These are phyloP conservation scores for Kuraishia borneana DNA, from an alignment of 805 yeast genomes.

Conservation along the genomic window DNA sequence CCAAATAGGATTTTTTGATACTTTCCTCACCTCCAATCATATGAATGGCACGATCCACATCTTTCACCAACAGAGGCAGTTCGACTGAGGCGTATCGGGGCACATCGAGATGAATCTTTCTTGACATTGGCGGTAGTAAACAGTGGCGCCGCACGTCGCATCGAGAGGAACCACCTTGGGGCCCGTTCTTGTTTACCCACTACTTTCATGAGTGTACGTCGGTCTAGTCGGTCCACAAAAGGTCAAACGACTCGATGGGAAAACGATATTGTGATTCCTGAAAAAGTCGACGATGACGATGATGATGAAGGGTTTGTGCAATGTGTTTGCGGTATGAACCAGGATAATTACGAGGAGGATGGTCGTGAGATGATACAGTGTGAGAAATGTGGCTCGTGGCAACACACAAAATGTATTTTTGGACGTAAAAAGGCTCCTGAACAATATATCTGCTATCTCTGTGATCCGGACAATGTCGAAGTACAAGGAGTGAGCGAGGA, in stretches of 20 bases:
- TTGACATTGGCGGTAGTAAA: slow-evolving; percentile 26
- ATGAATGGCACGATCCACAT: slow-evolving; percentile 49
- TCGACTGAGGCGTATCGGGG: slow-evolving; percentile 72
- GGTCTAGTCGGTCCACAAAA: slow-evolving; percentile 3
- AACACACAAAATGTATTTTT: slow-evolving; percentile 55
- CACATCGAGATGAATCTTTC: slow-evolving; percentile 52
- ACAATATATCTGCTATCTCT: slow-evolving; percentile 41
- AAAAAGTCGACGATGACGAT: slow-evolving; percentile 11
- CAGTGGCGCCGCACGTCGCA: too few species aligned
- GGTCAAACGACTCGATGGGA: slow-evolving; percentile 5
- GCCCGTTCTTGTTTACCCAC: too few species aligned
- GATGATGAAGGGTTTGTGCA: slow-evolving; percentile 35
- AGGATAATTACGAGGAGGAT: slow-evolving; percentile 45
- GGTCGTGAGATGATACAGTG: slow-evolving; percentile 56
- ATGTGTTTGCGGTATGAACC: slow-evolving; percentile 56
- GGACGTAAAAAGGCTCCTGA: slow-evolving; percentile 32
- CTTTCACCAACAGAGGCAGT: slow-evolving; percentile 59
- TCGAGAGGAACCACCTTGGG: too few species aligned
- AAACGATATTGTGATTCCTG: slow-evolving; percentile 6
- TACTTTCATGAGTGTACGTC: slow-evolving; percentile 1
- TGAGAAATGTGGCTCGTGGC: slow-evolving; percentile 61
- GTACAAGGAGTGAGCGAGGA: slow-evolving; percentile 16
- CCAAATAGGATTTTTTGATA: slow-evolving; percentile 30
- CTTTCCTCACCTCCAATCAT: slow-evolving; percentile 56
- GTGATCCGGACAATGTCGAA: slow-evolving; percentile 25